Evolutionary conservation across 176 grass and related monocot genomes (phyloP).

Genomic region (Alopecurus myosuroides): DNA sequence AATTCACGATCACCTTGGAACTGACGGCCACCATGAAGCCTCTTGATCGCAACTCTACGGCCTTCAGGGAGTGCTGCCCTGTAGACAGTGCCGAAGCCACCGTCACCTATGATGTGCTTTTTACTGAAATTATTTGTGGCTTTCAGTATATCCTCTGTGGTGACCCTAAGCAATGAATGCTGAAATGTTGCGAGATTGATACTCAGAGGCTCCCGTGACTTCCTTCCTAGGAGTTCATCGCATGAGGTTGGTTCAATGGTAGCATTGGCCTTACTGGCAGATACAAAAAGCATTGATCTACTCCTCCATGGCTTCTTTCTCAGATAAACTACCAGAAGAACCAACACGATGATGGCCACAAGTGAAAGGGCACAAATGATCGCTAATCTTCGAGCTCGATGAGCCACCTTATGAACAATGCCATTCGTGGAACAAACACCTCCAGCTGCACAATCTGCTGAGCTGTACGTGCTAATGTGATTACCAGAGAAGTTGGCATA

Average conservation of each 20-base stretch:
- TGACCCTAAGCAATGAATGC: slow-evolving; percentile 75
- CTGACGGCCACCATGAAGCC: slow-evolving; percentile 85
- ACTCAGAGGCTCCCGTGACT: slow-evolving; percentile 75
- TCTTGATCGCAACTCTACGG: slow-evolving; percentile 68
- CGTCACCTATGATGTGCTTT: slow-evolving; percentile 80
- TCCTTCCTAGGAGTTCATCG: slow-evolving; percentile 81
- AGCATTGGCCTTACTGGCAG: slow-evolving; percentile 48
- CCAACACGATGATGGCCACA: slow-evolving; percentile 22
- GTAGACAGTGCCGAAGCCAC: slow-evolving; percentile 92
- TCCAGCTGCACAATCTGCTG: slow-evolving; percentile 52
- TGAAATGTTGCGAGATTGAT: slow-evolving; percentile 96
- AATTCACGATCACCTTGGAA: slow-evolving; percentile 86
- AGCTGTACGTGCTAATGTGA: slow-evolving; percentile 37
- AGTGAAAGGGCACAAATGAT: slow-evolving; percentile 47
- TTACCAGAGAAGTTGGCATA: slow-evolving; percentile 82
- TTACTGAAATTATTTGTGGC: slow-evolving; percentile 96
- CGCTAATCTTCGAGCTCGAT: slow-evolving; percentile 22
- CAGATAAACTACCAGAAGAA: slow-evolving; percentile 39
- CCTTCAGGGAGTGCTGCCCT: slow-evolving; percentile 67
- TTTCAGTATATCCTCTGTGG: slow-evolving; percentile 75
- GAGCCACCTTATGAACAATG: slow-evolving; percentile 16
- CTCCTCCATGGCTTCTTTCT: slow-evolving; percentile 45
- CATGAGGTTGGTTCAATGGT: slow-evolving; percentile 62
- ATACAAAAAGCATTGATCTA: slow-evolving; percentile 34
- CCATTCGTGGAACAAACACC: slow-evolving; percentile 28